A percentile compares a stretch with the other conserved stretches of the same genome.
Conservation (phyloP, 2,329 filamentous ascomycete species). For the Neonectria sp. region DNA sequence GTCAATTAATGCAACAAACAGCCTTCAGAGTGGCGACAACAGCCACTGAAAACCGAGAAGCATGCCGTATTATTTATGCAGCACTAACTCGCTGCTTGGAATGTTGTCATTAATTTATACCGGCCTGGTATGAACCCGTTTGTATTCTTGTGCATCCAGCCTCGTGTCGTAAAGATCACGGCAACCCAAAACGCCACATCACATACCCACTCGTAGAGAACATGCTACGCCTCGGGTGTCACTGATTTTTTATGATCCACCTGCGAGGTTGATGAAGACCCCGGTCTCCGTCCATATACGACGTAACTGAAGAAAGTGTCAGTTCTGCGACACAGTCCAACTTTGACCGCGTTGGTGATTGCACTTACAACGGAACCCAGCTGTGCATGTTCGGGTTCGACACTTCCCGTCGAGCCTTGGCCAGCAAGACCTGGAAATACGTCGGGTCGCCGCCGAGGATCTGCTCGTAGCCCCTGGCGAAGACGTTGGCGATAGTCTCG, state of each 20-base stretch:
- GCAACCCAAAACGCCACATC: background rate
- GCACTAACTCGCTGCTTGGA: background rate
- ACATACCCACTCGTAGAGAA: no score
- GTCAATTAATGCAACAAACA: background rate
- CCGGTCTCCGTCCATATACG: constrained; percentile 32
- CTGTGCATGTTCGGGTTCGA: constrained; percentile 43
- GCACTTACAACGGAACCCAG: constrained; percentile 44
- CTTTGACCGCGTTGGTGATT: no score
- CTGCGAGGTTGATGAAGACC: background rate
- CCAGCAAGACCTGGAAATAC: constrained; percentile 41
- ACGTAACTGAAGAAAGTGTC: constrained; percentile 22
- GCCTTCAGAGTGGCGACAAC: background rate
- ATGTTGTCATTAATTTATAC: no score
- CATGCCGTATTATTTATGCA: background rate
- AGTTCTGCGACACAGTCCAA: background rate
- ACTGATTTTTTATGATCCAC: constrained; percentile 1
- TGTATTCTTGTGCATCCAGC: no score
- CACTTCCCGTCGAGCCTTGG: constrained; percentile 40
- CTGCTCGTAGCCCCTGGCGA: constrained; percentile 42
- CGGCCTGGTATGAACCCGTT: no score
- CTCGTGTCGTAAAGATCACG: no score
- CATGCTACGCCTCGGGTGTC: background rate
- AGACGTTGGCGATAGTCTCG: constrained; percentile 40
- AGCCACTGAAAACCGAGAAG: background rate
- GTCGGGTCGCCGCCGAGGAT: constrained; percentile 41